Base-by-base conservation (phyloP, 2,329 filamentous ascomycete species). In the Neofusicoccum kwambonambiense region DNA sequence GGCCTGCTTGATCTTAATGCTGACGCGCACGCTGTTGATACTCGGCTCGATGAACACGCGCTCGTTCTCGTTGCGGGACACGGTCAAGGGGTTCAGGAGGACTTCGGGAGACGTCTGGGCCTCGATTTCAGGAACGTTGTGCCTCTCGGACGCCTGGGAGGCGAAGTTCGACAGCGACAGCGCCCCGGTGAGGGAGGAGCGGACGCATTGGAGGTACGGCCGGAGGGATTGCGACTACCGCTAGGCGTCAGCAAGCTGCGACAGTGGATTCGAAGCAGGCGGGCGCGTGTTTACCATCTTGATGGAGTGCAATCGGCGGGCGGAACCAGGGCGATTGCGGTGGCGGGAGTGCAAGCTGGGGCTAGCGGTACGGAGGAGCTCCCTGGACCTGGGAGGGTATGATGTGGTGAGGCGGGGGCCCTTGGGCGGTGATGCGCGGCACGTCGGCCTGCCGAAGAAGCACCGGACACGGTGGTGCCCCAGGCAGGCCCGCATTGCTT, bases 1-100 rank as follows among this genome's bases (percentile, higher is more conserved):
- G 68, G 95, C 95, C 84, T 99, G 95, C 83, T 99, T 99, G 80
- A 99, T 97, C 84, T 94, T 92, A 82, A 99, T 96, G 86, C 92
- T 97, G 75, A 99, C 91, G 71, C 95, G 90, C 71, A 99, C 91
- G 71, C 91, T 96, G 86, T 99, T 99, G 82, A 98, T 90, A 78
- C 91, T 95, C 62, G 95, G 93, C 82, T 98, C 94, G 76, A 98
- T 96, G 67, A 97, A 84, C 70, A 99, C 94, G 72, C 91, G 89
- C 85, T 99, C 95, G 78, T 97, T 96, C 80, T 98, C 93, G 80
- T 99, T 99, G 69, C 95, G 89, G 68, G 94, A 90, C 71, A 99
- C 88, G 34, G 90, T 93, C 69, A 99, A 83, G 17, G 94, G 93
- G 74, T 95, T 96, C 67, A 99, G 84, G 22, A 99, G 86, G 67